Base-by-base conservation (phyloP, 1,284 basidiomycete genomes). In the Rhodotorula sp. region DNA sequence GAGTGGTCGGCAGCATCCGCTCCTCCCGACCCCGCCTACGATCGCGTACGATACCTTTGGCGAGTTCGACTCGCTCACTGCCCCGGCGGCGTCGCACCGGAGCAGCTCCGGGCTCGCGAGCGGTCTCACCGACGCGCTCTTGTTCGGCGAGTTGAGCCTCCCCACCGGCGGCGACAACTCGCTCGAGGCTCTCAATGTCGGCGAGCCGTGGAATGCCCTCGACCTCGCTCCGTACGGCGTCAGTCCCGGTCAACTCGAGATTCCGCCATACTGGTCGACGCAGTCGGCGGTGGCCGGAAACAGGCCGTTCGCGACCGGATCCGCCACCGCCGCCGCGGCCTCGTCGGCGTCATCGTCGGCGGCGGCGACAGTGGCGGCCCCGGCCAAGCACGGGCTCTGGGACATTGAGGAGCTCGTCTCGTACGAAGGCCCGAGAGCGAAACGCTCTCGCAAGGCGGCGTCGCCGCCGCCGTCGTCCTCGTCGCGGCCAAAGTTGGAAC, bases 351-450 rank as follows among this genome's bases (percentile, higher is more conserved):
- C 46, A 10, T 24, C 49, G 29, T 0, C 45, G 8, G 6, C 12
- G 54, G 3, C 15, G 26, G 17, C 18, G 1, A 15, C 12, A 0
- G 7, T 17, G 37, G 42, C 26, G 14, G 18, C 42, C 6, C 4
- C 30, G 18, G 18, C 6, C 15, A 62, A 62, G 42, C 64, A 62
- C 46, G 29, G 22, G 46, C 42, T 72, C 2, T 69, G 67, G 64
- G 71, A 72, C 58, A 67, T 72, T 37, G 71, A 72, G 48, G 71
- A 72, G 49, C 60, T 72, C 29, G 49, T 69, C 22, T 54, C 67
- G 30, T 10, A 20, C n/a, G 37, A 57, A 8, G n/a, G 14, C 4
- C 42, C 24, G n/a, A 37, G 49, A 15, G 17, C 24, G 44, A 66
- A 58, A 37, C 54, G 53, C 12, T 51, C 45, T 24, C 46, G 62